phyloP scores from a whole-genome alignment of 2,329 filamentous ascomycete species.

The Gliomastix tumulicola region DNA sequence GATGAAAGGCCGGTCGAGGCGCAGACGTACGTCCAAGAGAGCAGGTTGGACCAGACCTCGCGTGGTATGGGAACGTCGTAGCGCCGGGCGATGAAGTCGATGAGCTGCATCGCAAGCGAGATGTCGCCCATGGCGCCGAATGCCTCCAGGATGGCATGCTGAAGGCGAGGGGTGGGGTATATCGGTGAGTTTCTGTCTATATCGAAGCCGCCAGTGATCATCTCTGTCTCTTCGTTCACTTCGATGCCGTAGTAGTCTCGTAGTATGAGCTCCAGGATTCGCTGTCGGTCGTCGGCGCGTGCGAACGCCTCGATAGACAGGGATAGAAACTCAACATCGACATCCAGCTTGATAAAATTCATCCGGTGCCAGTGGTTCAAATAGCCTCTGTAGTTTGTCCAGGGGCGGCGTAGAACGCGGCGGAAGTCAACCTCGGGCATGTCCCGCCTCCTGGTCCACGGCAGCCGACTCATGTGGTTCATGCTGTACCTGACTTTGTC shows the following conservation, averaged over 20 bases:
- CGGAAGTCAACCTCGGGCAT: conserved; percentile 14
- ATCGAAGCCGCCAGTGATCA: conserved; percentile 23
- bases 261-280: conserved; percentile 24
- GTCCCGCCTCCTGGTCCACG: conserved; percentile 19
- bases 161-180: conserved; percentile 49
- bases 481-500: conserved; percentile 20
- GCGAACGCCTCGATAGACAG: conserved; percentile 20
- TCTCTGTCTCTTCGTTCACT: conserved; percentile 9
- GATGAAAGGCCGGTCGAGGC: too few species aligned
- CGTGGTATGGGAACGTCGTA: conserved; percentile 52
- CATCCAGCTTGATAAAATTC: not conserved
- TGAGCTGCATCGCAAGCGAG: conserved; percentile 45
- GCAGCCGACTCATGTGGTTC: conserved; percentile 15
- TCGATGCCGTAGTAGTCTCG: conserved; percentile 19
- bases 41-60: conserved; percentile 57
- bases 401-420: conserved; percentile 14
- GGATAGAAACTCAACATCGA: not conserved
- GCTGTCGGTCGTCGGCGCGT: conserved; percentile 23
- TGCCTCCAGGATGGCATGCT: conserved; percentile 60
- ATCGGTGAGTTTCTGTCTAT: conserved; percentile 44
- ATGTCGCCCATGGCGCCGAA: conserved; percentile 63
- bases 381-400: conserved; percentile 11
- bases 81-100: conserved; percentile 54
- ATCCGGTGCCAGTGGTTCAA: conserved; percentile 18
- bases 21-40: conserved; percentile 61